Conservation (phyloP, 1,284 basidiomycete genomes). For the Athelia sp. region DNA sequence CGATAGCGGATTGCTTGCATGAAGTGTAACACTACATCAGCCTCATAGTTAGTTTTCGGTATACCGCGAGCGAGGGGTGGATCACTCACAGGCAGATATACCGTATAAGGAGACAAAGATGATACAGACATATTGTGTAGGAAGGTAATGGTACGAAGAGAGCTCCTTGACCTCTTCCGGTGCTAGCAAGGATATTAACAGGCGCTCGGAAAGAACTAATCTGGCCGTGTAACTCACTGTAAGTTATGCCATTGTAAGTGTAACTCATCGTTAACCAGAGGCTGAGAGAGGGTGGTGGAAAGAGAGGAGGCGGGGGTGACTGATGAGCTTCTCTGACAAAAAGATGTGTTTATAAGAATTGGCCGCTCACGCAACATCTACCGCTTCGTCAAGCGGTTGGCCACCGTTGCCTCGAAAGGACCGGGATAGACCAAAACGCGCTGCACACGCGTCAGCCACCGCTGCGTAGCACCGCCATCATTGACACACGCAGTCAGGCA, state of each 20-base stretch:
- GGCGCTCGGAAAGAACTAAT: neutral
- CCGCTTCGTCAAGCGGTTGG: neutral
- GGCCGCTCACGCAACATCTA: neutral
- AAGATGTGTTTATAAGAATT: too few species aligned
- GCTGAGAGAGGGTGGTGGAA: neutral
- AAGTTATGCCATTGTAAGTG: neutral
- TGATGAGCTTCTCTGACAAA: neutral
- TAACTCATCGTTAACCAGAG: neutral
- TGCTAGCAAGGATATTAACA: constrained; percentile 4
- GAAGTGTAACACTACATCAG: constrained; percentile 30
- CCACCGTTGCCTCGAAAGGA: neutral
- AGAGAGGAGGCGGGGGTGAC: neutral
- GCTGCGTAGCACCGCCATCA: too few species aligned
- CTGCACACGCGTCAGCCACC: too few species aligned
- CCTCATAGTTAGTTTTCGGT: neutral
- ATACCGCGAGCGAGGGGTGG: neutral
- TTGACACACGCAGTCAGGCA: too few species aligned
- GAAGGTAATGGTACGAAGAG: neutral
- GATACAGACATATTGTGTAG: neutral
- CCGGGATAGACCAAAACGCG: too few species aligned
- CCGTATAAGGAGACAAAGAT: constrained; percentile 1
- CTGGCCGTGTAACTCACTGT: neutral
- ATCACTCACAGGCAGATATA: neutral
- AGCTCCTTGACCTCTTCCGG: neutral
- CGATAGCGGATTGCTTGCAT: constrained; percentile 35